Evolutionary conservation across 257 asterid genomes (phyloP).

Genomic region (Lycium barbarum): DNA sequence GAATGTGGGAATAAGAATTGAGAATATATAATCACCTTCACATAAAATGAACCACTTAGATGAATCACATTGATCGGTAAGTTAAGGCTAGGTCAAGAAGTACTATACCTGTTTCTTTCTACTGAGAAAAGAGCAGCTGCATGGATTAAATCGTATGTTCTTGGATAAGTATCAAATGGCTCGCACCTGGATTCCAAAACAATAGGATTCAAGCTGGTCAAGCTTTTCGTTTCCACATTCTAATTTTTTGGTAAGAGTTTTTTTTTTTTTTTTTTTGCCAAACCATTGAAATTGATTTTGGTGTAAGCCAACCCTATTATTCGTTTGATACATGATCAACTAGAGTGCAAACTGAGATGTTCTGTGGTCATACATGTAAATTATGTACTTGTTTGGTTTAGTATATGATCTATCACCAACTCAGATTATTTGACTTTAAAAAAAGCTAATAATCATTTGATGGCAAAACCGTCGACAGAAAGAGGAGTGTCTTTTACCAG

Average conservation of each 20-base stretch:
- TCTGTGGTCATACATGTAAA: neutral
- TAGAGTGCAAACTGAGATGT: neutral
- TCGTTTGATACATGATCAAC: neutral
- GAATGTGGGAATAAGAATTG: neutral
- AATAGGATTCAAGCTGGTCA: neutral
- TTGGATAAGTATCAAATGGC: slow-evolving; percentile 77
- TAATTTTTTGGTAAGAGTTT: neutral
- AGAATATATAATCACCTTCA: neutral
- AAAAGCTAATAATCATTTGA: neutral
- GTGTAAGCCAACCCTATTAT: neutral
- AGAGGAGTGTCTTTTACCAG: slow-evolving; percentile 49
- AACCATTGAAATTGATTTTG: neutral
- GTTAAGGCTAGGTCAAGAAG: neutral
- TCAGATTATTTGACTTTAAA: neutral
- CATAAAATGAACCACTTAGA: neutral
- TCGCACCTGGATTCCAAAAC: slow-evolving; percentile 58
- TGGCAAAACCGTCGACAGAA: neutral
- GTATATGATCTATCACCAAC: neutral
- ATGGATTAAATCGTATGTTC: slow-evolving; percentile 69
- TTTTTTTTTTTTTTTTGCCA: too few species aligned
- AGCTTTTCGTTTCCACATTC: neutral
- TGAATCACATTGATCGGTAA: slow-evolving; percentile 3
- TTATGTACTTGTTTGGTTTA: neutral
- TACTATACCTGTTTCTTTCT: slow-evolving; percentile 56
- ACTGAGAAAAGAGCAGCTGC: slow-evolving; percentile 69